Conservation (phyloP, 768 basidiomycete species). For the Boletus fagicola region DNA sequence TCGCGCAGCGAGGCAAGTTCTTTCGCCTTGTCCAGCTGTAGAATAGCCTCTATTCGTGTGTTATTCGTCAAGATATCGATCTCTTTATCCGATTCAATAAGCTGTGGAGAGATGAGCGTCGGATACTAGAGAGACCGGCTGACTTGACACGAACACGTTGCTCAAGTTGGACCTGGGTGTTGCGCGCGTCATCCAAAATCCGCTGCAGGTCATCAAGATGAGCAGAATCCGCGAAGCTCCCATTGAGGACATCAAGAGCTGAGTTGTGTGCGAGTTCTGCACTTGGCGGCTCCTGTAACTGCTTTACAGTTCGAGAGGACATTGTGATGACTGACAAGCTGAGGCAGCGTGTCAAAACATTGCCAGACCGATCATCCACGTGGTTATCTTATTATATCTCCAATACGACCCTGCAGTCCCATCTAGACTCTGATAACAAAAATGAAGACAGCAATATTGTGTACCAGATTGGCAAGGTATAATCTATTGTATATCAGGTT, state of each 20-base stretch:
- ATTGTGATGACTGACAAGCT: conserved; percentile 20
- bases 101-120: conserved; percentile 46
- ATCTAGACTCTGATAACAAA: neutral
- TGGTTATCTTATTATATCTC: conserved; percentile 30
- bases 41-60: conserved; percentile 46
- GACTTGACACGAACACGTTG: conserved; percentile 41
- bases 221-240: conserved; percentile 45
- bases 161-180: conserved; percentile 40
- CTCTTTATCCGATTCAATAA: conserved; percentile 48
- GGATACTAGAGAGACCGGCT: conserved; percentile 14
- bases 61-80: conserved; percentile 47
- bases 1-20: conserved; percentile 76
- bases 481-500: neutral
- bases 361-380: conserved; percentile 10
- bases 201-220: conserved; percentile 50
- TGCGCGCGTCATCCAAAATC: conserved; percentile 43
- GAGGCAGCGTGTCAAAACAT: neutral
- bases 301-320: conserved; percentile 46
- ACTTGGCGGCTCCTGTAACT: conserved; percentile 50
- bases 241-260: conserved; percentile 42
- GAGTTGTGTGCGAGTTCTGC: conserved; percentile 37
- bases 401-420: neutral
- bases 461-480: neutral
- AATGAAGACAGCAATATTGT: neutral
- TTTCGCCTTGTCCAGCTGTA: conserved; percentile 62